phyloP scores from a whole-genome alignment of 192 early-diverging fungal genomes.

The Coemansia javaensis region DNA sequence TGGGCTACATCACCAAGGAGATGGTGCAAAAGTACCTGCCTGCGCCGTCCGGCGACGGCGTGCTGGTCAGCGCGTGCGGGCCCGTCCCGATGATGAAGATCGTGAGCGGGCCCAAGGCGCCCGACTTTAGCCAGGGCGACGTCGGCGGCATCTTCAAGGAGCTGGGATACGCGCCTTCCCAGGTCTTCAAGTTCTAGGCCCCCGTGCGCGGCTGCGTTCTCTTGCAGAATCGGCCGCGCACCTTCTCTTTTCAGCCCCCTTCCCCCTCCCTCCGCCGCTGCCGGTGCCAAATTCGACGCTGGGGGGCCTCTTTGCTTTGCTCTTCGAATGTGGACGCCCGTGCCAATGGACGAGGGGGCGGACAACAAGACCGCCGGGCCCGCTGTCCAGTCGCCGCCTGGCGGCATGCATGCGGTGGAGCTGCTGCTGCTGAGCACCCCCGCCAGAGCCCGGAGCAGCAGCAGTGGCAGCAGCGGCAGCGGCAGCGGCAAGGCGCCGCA shows the following conservation, averaged over 20 bases:
- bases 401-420: no score
- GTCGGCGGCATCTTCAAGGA: slow-evolving; percentile 79
- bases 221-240: not conserved
- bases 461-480: not conserved
- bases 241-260: not conserved
- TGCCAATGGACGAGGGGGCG: not conserved
- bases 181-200: slow-evolving; percentile 78
- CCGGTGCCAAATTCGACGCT: no score
- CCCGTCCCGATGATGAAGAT: slow-evolving; percentile 66
- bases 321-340: not conserved
- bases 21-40: slow-evolving; percentile 69
- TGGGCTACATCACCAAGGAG: slow-evolving; percentile 71
- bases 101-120: slow-evolving; percentile 75
- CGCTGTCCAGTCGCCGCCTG: no score
- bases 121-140: slow-evolving; percentile 77
- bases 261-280: no score
- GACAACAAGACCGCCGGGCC: not conserved
- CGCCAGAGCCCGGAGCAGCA: slow-evolving; percentile 5
- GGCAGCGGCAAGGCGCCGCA: not conserved
- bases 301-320: no score
- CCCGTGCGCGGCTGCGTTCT: not conserved
- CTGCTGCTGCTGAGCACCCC: slow-evolving; percentile 6
- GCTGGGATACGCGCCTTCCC: slow-evolving; percentile 61
- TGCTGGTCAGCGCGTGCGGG: slow-evolving; percentile 65
- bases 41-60: slow-evolving; percentile 41